phyloP scores from a whole-genome alignment of 306 rosid genomes.

The Begonia peltatifolia region DNA sequence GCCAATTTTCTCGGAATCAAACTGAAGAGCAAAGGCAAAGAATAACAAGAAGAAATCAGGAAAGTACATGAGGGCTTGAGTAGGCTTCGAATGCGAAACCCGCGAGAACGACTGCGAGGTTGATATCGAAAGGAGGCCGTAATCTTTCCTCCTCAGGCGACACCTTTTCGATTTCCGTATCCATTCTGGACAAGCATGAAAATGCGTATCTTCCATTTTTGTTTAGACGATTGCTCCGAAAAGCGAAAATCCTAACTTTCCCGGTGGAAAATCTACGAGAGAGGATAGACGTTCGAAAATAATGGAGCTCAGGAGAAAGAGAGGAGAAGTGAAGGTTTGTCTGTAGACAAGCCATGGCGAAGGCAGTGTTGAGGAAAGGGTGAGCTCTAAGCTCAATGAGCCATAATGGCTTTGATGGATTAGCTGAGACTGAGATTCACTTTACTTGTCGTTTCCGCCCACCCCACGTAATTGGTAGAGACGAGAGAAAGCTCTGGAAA shows the following conservation, averaged over 20 bases:
- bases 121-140: slow-evolving; percentile 65
- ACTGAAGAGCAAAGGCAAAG: neutral
- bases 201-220: slow-evolving; percentile 20
- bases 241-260: slow-evolving; percentile 21
- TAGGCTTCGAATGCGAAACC: slow-evolving; percentile 92
- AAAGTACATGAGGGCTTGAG: slow-evolving; percentile 52
- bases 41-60: neutral
- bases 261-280: slow-evolving; percentile 20
- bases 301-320: slow-evolving; percentile 11
- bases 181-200: slow-evolving; percentile 26
- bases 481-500: neutral
- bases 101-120: slow-evolving; percentile 81
- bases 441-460: neutral
- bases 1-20: neutral
- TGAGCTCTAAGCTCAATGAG: neutral
- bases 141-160: slow-evolving; percentile 22
- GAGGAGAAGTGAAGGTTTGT: slow-evolving; percentile 27
- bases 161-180: slow-evolving; percentile 22
- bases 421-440: neutral
- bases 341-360: slow-evolving; percentile 43
- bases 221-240: slow-evolving; percentile 2
- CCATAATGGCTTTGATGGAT: too few species aligned
- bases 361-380: neutral
- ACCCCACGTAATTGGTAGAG: neutral
- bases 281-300: slow-evolving; percentile 3